Evolutionary conservation across 371 early-diverging fungal species (phyloP), one percentile per base, ranked within the genome.

Genomic region (Mucor lusitanicus): DNA sequence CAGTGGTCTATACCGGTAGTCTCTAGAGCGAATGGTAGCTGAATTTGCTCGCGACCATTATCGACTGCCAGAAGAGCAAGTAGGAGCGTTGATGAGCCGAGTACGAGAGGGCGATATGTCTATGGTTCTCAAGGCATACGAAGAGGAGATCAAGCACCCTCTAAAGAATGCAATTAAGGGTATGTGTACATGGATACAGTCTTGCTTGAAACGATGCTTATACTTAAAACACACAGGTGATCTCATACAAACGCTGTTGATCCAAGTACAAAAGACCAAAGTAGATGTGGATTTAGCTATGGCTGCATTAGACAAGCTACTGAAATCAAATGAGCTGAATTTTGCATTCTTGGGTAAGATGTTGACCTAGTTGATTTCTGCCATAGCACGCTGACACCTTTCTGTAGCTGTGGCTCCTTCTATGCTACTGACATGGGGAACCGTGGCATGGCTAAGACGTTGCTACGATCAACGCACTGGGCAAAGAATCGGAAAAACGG

Each of bases 291-390:
- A 93, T 59, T 75, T 93, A 5, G 95, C 97, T 21, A 92, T 98
- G 93, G 82, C 92, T 0, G 96, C 96, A 1, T 73, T 98, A 23
- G 97, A 98, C 77, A 94, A 96, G 69, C 88, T 98, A 30, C 84
- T 98, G 46, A 88, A 90, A 67, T 90, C 97, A 0, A 97, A 98
- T 77, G 98, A 98, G 74, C 89, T 97, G 59, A 98, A 97, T 68
- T 98, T 98, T 86, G 92, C 94, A 11, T 88, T 98, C 64, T 69
- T 98, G 44, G 79, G 82, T 79, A 74, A 59, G 25, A 21, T 27
- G 15, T 7, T 17, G n/a, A 56, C 17, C 30, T n/a, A 1, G 7
- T 19, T 32, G 17, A 30, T 9, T 13, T 1, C 33, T n/a, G 3
- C 15, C 30, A 19, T 5, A 2, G 8, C 1, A 6, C 7, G 1